These are phyloP conservation scores for Ophiostoma angusticollis DNA, from an alignment of 2,329 filamentous ascomycete genomes.

Conservation along the genomic window DNA sequence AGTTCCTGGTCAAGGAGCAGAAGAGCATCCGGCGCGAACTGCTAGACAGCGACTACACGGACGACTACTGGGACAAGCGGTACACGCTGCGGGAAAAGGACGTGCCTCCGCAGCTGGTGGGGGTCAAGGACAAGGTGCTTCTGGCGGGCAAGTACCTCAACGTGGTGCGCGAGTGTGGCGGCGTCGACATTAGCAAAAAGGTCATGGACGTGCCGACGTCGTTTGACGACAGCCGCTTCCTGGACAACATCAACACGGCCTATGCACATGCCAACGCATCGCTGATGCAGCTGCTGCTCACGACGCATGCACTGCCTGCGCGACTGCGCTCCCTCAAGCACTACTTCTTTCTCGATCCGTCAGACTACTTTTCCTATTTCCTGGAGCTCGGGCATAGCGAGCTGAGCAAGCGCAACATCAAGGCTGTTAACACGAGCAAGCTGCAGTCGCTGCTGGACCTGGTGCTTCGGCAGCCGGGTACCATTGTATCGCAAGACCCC, in stretches of 20 bases:
- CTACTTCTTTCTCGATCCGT: slow-evolving; percentile 97
- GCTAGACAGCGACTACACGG: slow-evolving; percentile 90
- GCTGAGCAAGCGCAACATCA: slow-evolving; percentile 82
- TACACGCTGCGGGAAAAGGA: slow-evolving; percentile 90
- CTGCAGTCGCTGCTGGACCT: slow-evolving; percentile 92
- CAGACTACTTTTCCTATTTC: slow-evolving; percentile 97
- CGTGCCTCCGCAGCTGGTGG: slow-evolving; percentile 81
- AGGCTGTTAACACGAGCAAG: slow-evolving; percentile 81
- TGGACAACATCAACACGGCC: slow-evolving; percentile 90
- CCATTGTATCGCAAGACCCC: slow-evolving; percentile 81
- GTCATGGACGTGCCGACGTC: slow-evolving; percentile 79
- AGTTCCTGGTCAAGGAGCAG: slow-evolving; percentile 92
- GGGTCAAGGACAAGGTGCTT: slow-evolving; percentile 85
- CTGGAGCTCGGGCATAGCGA: slow-evolving; percentile 84
- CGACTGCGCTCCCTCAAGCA: slow-evolving; percentile 87
- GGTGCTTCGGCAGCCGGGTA: slow-evolving; percentile 90
- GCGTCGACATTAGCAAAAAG: slow-evolving; percentile 83
- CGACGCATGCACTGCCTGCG: slow-evolving; percentile 79
- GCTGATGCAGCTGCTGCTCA: slow-evolving; percentile 78
- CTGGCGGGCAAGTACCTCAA: slow-evolving; percentile 96
- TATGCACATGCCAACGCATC: slow-evolving; percentile 95
- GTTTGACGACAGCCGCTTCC: slow-evolving; percentile 81
- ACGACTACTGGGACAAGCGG: slow-evolving; percentile 97
- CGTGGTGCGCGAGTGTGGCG: slow-evolving; percentile 91
- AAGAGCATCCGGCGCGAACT: slow-evolving; percentile 87